Percentiles rank a stretch among this genome's conserved stretches.
Conservation (phyloP, 345 rosid species). For the Ailanthus altissimus region DNA sequence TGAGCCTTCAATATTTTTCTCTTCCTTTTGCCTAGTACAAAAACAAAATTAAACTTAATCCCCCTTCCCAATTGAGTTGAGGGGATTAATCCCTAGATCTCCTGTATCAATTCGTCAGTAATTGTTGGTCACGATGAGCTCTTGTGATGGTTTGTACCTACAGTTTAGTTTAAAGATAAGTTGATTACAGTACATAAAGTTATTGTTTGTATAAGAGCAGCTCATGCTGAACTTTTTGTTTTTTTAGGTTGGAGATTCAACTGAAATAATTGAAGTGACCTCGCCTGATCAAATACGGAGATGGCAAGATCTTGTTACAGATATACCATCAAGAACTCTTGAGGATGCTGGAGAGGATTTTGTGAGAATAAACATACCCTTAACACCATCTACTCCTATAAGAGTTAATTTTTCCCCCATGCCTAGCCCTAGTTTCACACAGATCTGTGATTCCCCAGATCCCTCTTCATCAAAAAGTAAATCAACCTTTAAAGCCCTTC, state of each 20-base stretch:
- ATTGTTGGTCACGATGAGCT: not conserved
- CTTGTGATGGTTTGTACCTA: not conserved
- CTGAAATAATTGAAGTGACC: conserved; percentile 71
- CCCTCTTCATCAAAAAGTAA: conserved; percentile 48
- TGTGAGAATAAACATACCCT: conserved; percentile 44
- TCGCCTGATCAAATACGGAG: conserved; percentile 28
- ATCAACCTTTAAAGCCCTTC: conserved; percentile 53
- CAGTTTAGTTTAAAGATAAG: not conserved
- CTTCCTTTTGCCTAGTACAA: too few species aligned
- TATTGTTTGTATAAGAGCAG: not conserved
- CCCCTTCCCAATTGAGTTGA: too few species aligned
- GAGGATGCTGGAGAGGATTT: conserved; percentile 45
- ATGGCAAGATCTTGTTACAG: conserved; percentile 41
- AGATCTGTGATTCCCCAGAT: conserved; percentile 35
- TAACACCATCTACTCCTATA: conserved; percentile 61
- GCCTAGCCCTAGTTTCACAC: conserved; percentile 56
- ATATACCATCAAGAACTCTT: conserved; percentile 44
- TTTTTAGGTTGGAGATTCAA: conserved; percentile 47
- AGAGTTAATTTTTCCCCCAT: conserved; percentile 83
- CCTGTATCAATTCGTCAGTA: not conserved
- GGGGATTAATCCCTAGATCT: conserved; percentile 1
- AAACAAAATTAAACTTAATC: too few species aligned
- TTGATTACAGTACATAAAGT: not conserved
- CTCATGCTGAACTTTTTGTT: not conserved
- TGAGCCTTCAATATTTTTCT: not conserved